Conservation (phyloP, 441 rosid species). For the Daphne laureola region DNA sequence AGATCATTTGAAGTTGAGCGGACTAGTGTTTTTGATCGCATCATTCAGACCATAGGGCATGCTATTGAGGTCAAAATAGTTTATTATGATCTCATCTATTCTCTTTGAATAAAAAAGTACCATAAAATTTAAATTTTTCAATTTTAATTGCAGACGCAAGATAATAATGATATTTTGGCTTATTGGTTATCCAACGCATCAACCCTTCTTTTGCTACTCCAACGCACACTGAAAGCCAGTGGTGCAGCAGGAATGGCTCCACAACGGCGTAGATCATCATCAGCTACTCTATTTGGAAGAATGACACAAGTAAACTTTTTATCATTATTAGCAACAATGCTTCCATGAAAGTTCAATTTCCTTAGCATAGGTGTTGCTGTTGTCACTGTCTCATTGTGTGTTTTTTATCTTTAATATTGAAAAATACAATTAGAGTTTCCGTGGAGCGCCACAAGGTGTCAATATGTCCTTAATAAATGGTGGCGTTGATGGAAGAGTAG, state of each 20-base stretch:
- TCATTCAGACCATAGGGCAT: constrained; percentile 89
- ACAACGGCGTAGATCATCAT: constrained; percentile 95
- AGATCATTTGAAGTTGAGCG: constrained; percentile 98
- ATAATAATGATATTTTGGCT: constrained; percentile 83
- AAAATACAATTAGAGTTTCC: constrained; percentile 58
- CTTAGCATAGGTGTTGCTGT: constrained; percentile 14
- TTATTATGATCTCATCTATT: neutral
- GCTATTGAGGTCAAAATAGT: constrained; percentile 80
- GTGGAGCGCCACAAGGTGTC: constrained; percentile 91
- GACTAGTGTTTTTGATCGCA: constrained; percentile 89
- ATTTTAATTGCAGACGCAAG: constrained; percentile 63
- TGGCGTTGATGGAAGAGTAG: constrained; percentile 52
- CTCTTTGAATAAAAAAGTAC: constrained; percentile 8
- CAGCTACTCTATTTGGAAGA: constrained; percentile 96
- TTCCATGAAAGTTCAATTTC: constrained; percentile 5
- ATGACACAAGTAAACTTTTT: constrained; percentile 68
- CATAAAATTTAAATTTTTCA: constrained; percentile 15
- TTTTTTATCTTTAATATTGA: too few relatives aligned
- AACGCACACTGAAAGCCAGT: constrained; percentile 92
- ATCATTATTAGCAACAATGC: constrained; percentile 4
- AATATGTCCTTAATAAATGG: constrained; percentile 75
- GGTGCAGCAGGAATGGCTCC: constrained; percentile 99
- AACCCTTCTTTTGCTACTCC: constrained; percentile 89
- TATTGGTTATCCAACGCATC: constrained; percentile 99
- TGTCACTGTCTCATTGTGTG: constrained; percentile 14